Conservation (phyloP, 495 filamentous ascomycete genomes). For the Trichoderma asperelloides region DNA sequence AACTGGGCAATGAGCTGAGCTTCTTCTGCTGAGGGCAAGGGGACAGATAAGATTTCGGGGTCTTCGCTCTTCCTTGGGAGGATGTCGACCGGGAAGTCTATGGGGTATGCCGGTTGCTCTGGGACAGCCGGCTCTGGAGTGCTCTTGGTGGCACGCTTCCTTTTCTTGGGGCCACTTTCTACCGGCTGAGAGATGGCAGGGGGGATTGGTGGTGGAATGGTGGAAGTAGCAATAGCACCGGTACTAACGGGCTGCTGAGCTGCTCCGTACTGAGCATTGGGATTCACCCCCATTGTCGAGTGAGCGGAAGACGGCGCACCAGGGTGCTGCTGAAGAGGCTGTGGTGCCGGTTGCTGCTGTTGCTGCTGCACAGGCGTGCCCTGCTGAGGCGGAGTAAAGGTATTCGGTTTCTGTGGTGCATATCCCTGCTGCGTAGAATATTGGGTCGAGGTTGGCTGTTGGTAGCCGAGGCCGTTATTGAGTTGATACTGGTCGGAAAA, state of each 20-base stretch:
- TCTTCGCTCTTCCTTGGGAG: not conserved
- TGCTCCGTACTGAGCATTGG: not conserved
- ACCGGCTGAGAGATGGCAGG: not conserved
- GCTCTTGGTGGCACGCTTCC: conserved; percentile 1
- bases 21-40: not conserved
- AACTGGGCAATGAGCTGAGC: conserved; percentile 1
- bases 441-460: not conserved
- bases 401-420: not conserved
- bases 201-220: not conserved
- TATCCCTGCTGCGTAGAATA: not conserved
- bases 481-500: not conserved
- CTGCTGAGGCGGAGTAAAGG: conserved; percentile 12
- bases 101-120: not conserved
- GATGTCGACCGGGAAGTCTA: not conserved
- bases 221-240: not conserved
- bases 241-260: not conserved
- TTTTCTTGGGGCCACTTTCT: not conserved
- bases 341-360: conserved; percentile 1
- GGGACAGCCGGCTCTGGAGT: not conserved
- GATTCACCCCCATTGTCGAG: not conserved
- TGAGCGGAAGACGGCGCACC: conserved; percentile 22
- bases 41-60: not conserved
- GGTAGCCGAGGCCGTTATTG: not conserved
- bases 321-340: conserved; percentile 22
- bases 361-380: conserved; percentile 16